Evolutionary conservation across 768 basidiomycete genomes (phyloP).

Genomic region (Phaffia australis): DNA sequence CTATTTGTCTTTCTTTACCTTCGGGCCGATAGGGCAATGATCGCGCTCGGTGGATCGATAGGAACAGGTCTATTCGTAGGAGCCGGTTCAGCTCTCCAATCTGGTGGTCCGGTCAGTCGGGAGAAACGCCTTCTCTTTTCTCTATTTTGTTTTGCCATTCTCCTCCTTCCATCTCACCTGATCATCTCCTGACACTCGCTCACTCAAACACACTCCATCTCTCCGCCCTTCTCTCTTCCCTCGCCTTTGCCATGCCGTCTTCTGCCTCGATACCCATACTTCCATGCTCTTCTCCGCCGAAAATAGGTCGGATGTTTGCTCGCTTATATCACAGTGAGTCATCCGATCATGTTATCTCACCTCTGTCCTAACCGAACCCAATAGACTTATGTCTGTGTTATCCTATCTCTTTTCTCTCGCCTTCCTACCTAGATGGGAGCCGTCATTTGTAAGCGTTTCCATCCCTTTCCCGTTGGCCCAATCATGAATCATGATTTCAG

Average conservation of each 20-base stretch:
- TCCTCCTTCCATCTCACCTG: too few species aligned
- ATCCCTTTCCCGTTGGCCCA: constrained; percentile 16
- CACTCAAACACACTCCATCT: too few species aligned
- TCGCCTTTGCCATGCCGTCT: too few species aligned
- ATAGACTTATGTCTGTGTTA: not conserved
- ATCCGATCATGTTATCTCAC: too few species aligned
- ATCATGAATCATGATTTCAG: constrained; percentile 7
- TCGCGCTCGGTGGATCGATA: constrained; percentile 17
- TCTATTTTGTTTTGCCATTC: too few species aligned
- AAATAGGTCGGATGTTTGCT: constrained; percentile 6
- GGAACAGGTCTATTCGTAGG: constrained; percentile 23
- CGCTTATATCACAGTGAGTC: not conserved
- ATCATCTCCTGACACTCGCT: too few species aligned
- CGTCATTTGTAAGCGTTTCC: not conserved
- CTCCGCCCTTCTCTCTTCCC: too few species aligned
- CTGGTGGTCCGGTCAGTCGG: constrained; percentile 13
- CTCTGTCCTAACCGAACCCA: too few species aligned
- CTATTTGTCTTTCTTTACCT: not conserved
- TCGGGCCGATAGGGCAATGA: not conserved
- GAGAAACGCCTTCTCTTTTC: too few species aligned
- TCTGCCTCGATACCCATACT: too few species aligned
- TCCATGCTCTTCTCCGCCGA: too few species aligned
- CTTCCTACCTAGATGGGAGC: not conserved
- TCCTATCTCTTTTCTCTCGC: not conserved
- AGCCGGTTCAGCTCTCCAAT: constrained; percentile 4